Percentiles rank a stretch among this genome's conserved stretches.
Conservation (phyloP, 371 early-diverging fungal genomes). For the Mucor sp. region DNA sequence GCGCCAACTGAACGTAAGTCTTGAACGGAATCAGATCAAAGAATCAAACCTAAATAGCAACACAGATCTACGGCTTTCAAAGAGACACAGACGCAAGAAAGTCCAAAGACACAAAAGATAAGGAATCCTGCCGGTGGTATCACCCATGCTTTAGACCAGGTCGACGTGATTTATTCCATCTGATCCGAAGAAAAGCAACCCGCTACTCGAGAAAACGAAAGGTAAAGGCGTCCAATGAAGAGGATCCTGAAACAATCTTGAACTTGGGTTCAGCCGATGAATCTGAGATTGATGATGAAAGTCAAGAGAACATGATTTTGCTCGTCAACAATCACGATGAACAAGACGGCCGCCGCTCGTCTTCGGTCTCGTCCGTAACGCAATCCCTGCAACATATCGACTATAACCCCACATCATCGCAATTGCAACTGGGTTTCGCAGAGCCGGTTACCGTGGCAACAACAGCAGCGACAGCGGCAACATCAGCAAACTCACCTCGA, state of each 20-base stretch:
- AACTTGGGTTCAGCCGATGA: conserved; percentile 41
- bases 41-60: neutral
- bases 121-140: conserved; percentile 54
- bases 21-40: neutral
- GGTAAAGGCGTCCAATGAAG: conserved; percentile 24
- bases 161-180: conserved; percentile 49
- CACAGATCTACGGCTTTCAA: conserved; percentile 58
- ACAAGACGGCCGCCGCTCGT: conserved; percentile 2
- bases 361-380: conserved; percentile 20
- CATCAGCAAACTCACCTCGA: neutral
- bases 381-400: conserved; percentile 2
- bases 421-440: conserved; percentile 15
- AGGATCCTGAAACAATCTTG: conserved; percentile 44
- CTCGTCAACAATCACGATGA: neutral
- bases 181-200: conserved; percentile 51
- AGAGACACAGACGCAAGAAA: conserved; percentile 59
- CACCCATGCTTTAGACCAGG: conserved; percentile 53
- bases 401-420: conserved; percentile 8
- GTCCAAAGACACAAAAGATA: conserved; percentile 54
- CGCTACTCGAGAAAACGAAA: conserved; percentile 39
- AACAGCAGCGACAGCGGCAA: neutral
- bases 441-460: conserved; percentile 2
- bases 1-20: conserved; percentile 54
- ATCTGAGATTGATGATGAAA: conserved; percentile 29
- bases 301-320: neutral